Evolutionary conservation across 208 protist species (phyloP), one percentile per base, ranked within the genome.

Genomic region (Leishmania mexicana): DNA sequence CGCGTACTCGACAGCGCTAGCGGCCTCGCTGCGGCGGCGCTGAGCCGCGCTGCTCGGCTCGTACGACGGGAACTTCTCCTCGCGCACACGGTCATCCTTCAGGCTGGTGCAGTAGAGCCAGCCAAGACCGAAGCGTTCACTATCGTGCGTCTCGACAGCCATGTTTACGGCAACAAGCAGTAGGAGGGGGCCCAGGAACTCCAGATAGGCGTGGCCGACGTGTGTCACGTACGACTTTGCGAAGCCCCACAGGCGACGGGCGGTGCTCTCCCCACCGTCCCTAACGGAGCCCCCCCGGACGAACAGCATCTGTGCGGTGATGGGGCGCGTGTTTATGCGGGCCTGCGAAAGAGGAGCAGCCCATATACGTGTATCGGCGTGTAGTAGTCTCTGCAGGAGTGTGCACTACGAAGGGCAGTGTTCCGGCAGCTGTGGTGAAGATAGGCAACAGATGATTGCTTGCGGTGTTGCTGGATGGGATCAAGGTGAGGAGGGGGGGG

Each of bases 1-100:
- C 15, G 89, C 91, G 83, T 89, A 93, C 76, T 97, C 92, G 57
- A 89, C 86, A 1, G 91, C 88, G 65, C 83, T 92, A 31, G 94
- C 94, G 17, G 94, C 94, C 62, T 90, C 87, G 21, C 76, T 86
- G 38, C 94, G 92, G 70, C 91, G 92, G 58, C 86, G 89, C 87
- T 97, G 90, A 49, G 88, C 86, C 19, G 74, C 80, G 71, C 88
- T 93, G 72, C 76, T 78, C 17, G 94, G 94, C 81, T 95, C 90
- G 74, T 97, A 92, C 17, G 91, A 79, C 1, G 94, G 94, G 83
- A 94, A 96, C 87, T 93, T 93, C 79, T 89, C 85, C 83, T 97
- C 94, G 3, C 94, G 87, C 54, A 89, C 83, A 42, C 82, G 79
- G 58, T 96, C 94, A 67, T 94, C 87, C 72, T 95, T 87, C 19